Evolutionary conservation across 139 green algal species (phyloP), one percentile per base, ranked within the genome.

Genomic region (Zygnema circumcarinatum): DNA sequence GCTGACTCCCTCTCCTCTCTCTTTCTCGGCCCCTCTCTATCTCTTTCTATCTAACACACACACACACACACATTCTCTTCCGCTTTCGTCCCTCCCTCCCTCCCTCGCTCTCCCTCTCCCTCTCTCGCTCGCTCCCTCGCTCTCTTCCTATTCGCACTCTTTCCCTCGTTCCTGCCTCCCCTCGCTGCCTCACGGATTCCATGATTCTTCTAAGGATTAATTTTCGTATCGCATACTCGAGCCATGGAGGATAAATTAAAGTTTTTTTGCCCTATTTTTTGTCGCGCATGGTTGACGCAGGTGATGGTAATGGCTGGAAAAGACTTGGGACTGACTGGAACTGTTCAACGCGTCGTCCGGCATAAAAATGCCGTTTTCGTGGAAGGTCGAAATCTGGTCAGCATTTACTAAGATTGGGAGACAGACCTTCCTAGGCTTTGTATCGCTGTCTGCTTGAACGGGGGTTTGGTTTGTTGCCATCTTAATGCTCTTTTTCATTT

Each of bases 321-420:
- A 89, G 94, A 96, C 80, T 89, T 89, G 35, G 94, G 94, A 0
- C 85, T 94, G 81, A 91, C 87, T 29, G 94, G 94, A 29, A 93
- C 81, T 0, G 90, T 96, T 11, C 76, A 79, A 62, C 92, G 91
- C 42, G 90, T 93, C 25, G 20, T 83, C 20, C 47, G 85, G 2
- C 20, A 75, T 0, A 88, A 92, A 47, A 93, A 91, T 16, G 74
- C 74, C 0, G 92, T 97, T 25, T 72, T 95, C n/a, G 92, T 97
- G 2, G 92, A 96, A 54, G 94, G 94, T 38, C 82, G 91, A 1
- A 96, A 96, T 76, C 79, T 96, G 93, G 94, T 96, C 86, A 40
- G 93, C n/a, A n/a, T 0, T n/a, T n/a, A n/a, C n/a, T n/a, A n/a
- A n/a, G n/a, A n/a, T n/a, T n/a, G n/a, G n/a, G n/a, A n/a, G n/a